These are phyloP conservation scores for Protomyces lactucae-debilis DNA, from an alignment of 1,139 yeast genomes.

Conservation along the genomic window DNA sequence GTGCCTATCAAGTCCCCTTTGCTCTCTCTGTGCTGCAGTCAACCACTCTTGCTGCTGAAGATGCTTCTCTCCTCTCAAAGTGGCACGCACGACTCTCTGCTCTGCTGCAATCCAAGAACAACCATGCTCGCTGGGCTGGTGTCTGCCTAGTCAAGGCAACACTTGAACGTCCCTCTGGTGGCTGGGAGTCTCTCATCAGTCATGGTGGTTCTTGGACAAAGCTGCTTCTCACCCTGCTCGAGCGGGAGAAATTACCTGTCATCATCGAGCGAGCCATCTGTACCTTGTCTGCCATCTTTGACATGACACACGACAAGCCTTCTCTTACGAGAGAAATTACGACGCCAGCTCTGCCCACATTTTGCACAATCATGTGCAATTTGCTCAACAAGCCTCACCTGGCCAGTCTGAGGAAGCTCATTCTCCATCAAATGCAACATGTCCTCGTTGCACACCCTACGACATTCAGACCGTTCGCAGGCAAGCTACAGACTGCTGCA, in stretches of 20 bases:
- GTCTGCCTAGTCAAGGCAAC: slow-evolving; percentile 23
- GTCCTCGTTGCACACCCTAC: slow-evolving; percentile 16
- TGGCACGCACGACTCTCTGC: slow-evolving; percentile 22
- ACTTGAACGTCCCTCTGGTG: slow-evolving; percentile 10
- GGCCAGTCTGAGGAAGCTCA: slow-evolving; percentile 1
- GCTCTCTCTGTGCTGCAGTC: slow-evolving; percentile 1
- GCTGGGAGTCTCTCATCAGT: slow-evolving; percentile 23
- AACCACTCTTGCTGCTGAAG: slow-evolving; percentile 1
- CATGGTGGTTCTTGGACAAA: slow-evolving; percentile 27
- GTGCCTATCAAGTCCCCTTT: slow-evolving; percentile 3
- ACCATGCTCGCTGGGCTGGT: slow-evolving; percentile 22
- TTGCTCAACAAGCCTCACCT: neutral
- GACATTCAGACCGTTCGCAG: slow-evolving; percentile 25
- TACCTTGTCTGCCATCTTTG: slow-evolving; percentile 8
- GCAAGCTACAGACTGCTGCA: slow-evolving; percentile 7
- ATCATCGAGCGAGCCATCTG: slow-evolving; percentile 20
- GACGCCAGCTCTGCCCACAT: slow-evolving; percentile 25
- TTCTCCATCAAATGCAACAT: slow-evolving; percentile 10
- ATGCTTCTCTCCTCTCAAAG: slow-evolving; percentile 14
- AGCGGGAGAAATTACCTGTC: slow-evolving; percentile 16
- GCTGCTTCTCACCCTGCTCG: slow-evolving; percentile 17
- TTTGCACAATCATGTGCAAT: slow-evolving; percentile 7
- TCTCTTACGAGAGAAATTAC: slow-evolving; percentile 25
- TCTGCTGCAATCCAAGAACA: slow-evolving; percentile 21
- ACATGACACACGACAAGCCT: slow-evolving; percentile 21